Evolutionary conservation across 2,329 filamentous ascomycete species (phyloP).

Genomic region (Stromatinia cepivora): DNA sequence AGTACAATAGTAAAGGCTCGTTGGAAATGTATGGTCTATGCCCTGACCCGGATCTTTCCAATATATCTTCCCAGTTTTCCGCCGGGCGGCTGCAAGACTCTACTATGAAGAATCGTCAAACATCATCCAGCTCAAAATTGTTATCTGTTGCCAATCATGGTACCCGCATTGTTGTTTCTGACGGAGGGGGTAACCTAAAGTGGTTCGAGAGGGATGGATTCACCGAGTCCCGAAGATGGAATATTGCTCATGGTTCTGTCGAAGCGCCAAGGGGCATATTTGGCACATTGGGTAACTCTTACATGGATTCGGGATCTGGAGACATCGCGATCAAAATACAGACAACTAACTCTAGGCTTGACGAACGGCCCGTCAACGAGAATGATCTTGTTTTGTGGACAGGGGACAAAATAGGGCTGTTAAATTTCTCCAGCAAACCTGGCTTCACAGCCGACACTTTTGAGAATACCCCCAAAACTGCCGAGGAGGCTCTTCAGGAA

Average conservation of each 20-base stretch:
- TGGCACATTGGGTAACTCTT: conserved; percentile 45
- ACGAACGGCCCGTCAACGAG: conserved; percentile 47
- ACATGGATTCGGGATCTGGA: conserved; percentile 51
- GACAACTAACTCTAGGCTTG: conserved; percentile 45
- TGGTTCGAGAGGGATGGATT: conserved; percentile 88
- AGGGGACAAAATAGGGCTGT: conserved; percentile 75
- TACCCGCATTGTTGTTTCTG: conserved; percentile 76
- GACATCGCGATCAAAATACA: conserved; percentile 82
- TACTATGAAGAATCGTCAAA: conserved; percentile 76
- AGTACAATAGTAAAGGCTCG: conserved; percentile 89
- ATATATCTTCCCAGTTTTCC: conserved; percentile 39
- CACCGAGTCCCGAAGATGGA: conserved; percentile 56
- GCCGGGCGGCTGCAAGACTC: conserved; percentile 47
- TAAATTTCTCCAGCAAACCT: conserved; percentile 59
- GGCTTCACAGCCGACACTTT: conserved; percentile 54
- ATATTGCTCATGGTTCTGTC: conserved; percentile 56
- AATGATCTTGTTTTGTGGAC: conserved; percentile 85
- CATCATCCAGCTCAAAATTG: conserved; percentile 76
- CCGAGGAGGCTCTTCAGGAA: conserved; percentile 53
- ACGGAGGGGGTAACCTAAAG: conserved; percentile 79
- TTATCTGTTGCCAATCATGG: conserved; percentile 81
- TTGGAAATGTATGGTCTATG: conserved; percentile 79
- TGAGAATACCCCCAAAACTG: conserved; percentile 44
- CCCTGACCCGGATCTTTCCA: conserved; percentile 36
- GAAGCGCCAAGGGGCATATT: conserved; percentile 52